phyloP scores from a whole-genome alignment of 257 asterid genomes.

The Solanum megistacrolobum region DNA sequence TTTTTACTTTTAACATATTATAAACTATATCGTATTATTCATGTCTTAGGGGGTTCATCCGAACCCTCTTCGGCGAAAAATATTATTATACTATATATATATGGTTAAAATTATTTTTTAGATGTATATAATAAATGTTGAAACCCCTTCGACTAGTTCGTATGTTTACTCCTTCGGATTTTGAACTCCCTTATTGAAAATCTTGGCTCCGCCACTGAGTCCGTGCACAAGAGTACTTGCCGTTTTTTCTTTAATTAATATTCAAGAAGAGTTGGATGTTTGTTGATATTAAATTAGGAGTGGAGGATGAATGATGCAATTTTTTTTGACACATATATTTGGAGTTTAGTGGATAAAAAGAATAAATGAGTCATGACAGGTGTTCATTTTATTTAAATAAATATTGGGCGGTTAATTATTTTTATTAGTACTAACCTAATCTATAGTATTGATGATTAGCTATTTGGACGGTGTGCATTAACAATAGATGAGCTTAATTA shows the following conservation, averaged over 20 bases:
- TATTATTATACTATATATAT: no score
- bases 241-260: not conserved
- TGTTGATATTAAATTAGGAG: not conserved
- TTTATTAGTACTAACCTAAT: not conserved
- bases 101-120: no score
- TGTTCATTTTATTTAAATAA: not conserved
- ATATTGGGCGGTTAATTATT: not conserved
- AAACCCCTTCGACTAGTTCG: no score
- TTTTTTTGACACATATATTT: not conserved
- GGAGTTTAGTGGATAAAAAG: not conserved
- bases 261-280: not conserved
- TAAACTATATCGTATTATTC: not conserved
- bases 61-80: no score
- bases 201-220: no score
- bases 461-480: slow-evolving; percentile 1
- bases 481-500: not conserved
- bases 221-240: not conserved
- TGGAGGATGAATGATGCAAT: not conserved
- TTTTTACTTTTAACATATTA: no score
- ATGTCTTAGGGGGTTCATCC: no score
- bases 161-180: no score
- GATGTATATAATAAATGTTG: no score
- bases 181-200: no score
- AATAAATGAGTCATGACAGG: not conserved
- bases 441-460: not conserved